Conservation (phyloP, 1,284 basidiomycete species). For the Pascua guehoae region DNA sequence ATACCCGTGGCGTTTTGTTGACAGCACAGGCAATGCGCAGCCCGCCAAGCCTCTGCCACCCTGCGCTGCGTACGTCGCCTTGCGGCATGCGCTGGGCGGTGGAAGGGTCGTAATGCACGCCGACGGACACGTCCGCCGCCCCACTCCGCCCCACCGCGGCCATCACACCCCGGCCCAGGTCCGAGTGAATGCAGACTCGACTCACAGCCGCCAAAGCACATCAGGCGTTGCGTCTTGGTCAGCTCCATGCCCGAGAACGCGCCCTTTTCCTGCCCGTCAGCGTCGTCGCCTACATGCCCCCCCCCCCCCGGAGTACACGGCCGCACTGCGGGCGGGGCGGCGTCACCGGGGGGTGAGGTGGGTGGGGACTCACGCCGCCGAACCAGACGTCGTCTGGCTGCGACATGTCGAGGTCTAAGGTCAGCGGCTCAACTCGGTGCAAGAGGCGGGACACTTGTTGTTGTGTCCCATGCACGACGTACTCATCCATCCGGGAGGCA, state of each 20-base stretch:
- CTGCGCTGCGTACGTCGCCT: no score
- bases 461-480: conserved; percentile 1
- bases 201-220: conserved; percentile 77
- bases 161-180: not conserved
- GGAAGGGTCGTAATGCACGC: no score
- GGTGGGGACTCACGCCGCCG: conserved; percentile 34
- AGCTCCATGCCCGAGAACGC: conserved; percentile 75
- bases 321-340: no score
- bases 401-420: conserved; percentile 12
- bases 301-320: no score
- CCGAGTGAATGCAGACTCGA: conserved; percentile 14
- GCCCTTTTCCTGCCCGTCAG: conserved; percentile 56
- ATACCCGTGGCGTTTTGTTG: no score
- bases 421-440: not conserved
- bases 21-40: no score
- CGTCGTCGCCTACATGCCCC: not conserved
- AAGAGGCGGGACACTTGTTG: not conserved
- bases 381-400: conserved; percentile 45
- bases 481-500: conserved; percentile 34
- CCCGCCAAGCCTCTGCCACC: no score
- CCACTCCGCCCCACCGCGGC: no score
- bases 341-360: no score
- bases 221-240: conserved; percentile 71
- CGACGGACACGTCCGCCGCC: no score
- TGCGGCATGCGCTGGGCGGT: no score